Percentiles rank a stretch among this genome's conserved stretches.
Evolutionary conservation across 495 filamentous ascomycete genomes (phyloP).

Genomic region (Penicillium paradoxum): DNA sequence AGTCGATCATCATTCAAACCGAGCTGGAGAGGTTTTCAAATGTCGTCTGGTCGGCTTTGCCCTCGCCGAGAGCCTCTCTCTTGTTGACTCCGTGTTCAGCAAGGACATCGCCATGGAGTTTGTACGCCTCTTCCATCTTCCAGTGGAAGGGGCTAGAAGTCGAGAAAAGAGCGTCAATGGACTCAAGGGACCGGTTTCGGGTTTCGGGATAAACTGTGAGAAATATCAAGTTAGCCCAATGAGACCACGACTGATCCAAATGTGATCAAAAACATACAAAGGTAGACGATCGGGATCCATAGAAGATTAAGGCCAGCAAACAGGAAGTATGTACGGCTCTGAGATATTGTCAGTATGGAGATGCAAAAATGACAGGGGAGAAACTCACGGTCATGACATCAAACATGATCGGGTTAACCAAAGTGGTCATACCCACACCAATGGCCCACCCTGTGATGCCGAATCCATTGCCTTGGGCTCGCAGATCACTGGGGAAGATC

Average conservation of each 20-base stretch:
- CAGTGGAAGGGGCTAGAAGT: constrained; percentile 33
- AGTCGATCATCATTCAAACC: not conserved
- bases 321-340: constrained; percentile 49
- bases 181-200: constrained; percentile 51
- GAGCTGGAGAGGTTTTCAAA: not conserved
- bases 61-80: constrained; percentile 2
- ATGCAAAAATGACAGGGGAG: not conserved
- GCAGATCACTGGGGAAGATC: constrained; percentile 48
- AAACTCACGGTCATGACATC: constrained; percentile 28
- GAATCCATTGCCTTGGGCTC: constrained; percentile 53
- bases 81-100: constrained; percentile 17
- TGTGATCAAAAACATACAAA: constrained; percentile 27
- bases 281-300: constrained; percentile 48
- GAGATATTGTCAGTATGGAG: constrained; percentile 2
- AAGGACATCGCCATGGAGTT: constrained; percentile 31
- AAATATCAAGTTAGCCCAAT: not conserved
- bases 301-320: constrained; percentile 51
- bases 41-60: not conserved
- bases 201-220: constrained; percentile 55
- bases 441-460: constrained; percentile 55
- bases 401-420: constrained; percentile 51
- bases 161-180: constrained; percentile 53
- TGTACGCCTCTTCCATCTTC: constrained; percentile 38
- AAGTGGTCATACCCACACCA: constrained; percentile 50
- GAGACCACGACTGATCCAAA: not conserved